Evolutionary conservation across 2,329 filamentous ascomycete genomes (phyloP), one percentile per base, ranked within the genome.

Genomic region (Claviceps maximensis): DNA sequence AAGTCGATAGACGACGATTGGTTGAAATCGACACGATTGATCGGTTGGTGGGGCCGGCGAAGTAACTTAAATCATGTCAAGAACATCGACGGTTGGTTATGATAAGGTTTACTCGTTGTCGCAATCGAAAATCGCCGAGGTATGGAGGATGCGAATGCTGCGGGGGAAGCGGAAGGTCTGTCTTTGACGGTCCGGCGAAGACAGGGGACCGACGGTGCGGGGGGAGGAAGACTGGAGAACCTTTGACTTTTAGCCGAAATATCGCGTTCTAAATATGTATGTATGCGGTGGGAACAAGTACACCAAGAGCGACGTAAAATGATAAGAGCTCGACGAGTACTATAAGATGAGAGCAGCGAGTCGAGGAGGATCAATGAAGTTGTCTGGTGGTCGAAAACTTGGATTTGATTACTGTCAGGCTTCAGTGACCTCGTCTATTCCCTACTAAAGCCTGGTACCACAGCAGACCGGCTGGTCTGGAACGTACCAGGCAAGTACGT

Each of bases 161-260:
- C 36, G 33, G 49, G 27, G 45, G n/a, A n/a, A 51, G 49, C 29
- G 29, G 31, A 45, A 38, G 40, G 53, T 52, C 44, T 42, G 23
- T 31, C 27, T 38, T 47, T 21, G 29, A 36, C 23, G 19, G 38
- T 52, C 38, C 46, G 38, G 44, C 33, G 19, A 15, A 21, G 47
- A 13, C 29, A 47, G 21, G 31, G 31, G 31, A 13, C 9, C 45
- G 31, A 21, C 12, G n/a, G 45, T 9, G 45, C 13, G 50, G 29
- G 23, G 25, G n/a, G 23, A 10, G n/a, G 25, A 15, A 2, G n/a
- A 47, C 17, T 31, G 47, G 23, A 7, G 44, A 27, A 23, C 21
- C 19, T 25, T 48, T 48, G n/a, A 38, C 44, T 51, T 47, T 52
- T 21, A 52, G 27, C 42, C 45, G 33, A 17, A 9, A 13, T n/a